Percentiles rank a stretch among this genome's conserved stretches.
These are phyloP conservation scores for Cyclocybe cylindracea DNA, from an alignment of 768 basidiomycete genomes.

Conservation along the genomic window DNA sequence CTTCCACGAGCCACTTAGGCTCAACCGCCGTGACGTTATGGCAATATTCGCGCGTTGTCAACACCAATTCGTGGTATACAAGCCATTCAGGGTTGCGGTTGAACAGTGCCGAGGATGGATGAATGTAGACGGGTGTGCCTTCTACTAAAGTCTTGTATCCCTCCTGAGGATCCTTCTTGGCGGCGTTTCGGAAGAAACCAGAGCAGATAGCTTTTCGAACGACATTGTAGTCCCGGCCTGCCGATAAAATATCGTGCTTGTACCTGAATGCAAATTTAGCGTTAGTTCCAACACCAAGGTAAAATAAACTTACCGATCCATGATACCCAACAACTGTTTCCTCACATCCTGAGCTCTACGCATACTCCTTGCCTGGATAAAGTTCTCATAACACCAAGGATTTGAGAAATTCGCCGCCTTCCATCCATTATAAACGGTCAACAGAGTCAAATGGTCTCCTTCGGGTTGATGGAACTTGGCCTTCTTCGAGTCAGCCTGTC, in stretches of 20 bases:
- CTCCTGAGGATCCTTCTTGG: slow-evolving; percentile 97
- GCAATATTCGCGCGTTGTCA: slow-evolving; percentile 95
- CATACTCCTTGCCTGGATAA: slow-evolving; percentile 98
- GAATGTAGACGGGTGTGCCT: slow-evolving; percentile 98
- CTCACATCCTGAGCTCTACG: slow-evolving; percentile 95
- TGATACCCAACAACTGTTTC: slow-evolving; percentile 96
- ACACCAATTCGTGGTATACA: slow-evolving; percentile 92
- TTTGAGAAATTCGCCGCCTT: slow-evolving; percentile 95
- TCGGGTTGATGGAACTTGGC: slow-evolving; percentile 99
- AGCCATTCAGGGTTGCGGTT: slow-evolving; percentile 97
- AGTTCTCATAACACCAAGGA: slow-evolving; percentile 99
- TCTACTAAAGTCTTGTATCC: slow-evolving; percentile 98
- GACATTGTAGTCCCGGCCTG: slow-evolving; percentile 89
- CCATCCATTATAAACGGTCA: slow-evolving; percentile 99
- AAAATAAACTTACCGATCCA: slow-evolving; percentile 77
- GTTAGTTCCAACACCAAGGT: neutral
- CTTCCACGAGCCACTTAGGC: slow-evolving; percentile 98
- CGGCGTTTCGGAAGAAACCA: slow-evolving; percentile 97
- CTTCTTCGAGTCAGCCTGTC: slow-evolving; percentile 98
- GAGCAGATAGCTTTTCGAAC: slow-evolving; percentile 96
- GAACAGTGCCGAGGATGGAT: slow-evolving; percentile 95
- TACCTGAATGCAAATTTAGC: slow-evolving; percentile 54
- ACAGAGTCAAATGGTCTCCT: slow-evolving; percentile 89
- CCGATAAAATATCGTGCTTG: slow-evolving; percentile 94
- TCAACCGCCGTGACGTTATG: slow-evolving; percentile 94